These are phyloP conservation scores for Zymoseptoria crescenta DNA, from an alignment of 2,329 filamentous ascomycete genomes.

Conservation along the genomic window DNA sequence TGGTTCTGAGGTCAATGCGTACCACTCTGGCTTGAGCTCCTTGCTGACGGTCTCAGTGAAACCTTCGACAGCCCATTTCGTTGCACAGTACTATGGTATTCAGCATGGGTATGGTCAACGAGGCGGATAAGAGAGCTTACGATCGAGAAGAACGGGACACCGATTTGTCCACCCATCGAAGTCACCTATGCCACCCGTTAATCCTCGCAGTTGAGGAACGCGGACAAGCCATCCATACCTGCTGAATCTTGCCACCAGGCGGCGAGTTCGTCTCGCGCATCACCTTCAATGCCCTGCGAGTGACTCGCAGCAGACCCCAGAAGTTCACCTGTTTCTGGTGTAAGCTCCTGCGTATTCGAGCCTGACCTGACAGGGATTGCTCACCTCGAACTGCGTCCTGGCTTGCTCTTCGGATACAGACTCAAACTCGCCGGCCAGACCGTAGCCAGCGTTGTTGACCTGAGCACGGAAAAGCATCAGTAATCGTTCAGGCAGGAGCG, in stretches of 20 bases:
- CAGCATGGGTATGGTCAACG: not conserved
- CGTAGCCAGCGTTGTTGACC: constrained; percentile 52
- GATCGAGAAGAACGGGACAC: constrained; percentile 35
- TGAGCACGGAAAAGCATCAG: not conserved
- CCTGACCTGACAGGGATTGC: not conserved
- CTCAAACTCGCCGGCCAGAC: constrained; percentile 48
- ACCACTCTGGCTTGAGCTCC: constrained; percentile 42
- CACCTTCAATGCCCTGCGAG: constrained; percentile 37
- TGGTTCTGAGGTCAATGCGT: not conserved
- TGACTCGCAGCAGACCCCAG: constrained; percentile 50
- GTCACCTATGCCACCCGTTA: constrained; percentile 22
- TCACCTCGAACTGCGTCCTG: constrained; percentile 44
- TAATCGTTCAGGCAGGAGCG: constrained; percentile 21
- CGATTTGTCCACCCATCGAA: constrained; percentile 44
- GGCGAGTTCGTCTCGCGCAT: constrained; percentile 40
- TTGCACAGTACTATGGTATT: constrained; percentile 27
- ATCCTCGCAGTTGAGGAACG: not conserved
- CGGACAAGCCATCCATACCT: constrained; percentile 31
- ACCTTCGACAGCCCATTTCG: constrained; percentile 43
- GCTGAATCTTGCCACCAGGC: constrained; percentile 46
- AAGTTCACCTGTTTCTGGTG: constrained; percentile 41
- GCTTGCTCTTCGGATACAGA: constrained; percentile 43
- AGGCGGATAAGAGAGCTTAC: not conserved
- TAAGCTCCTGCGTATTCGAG: not conserved
- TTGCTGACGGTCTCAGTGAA: constrained; percentile 37